Evolutionary conservation across 352 stramenopile genomes (phyloP), one percentile per base, ranked within the genome.

Genomic region (Pythium aristosporum): DNA sequence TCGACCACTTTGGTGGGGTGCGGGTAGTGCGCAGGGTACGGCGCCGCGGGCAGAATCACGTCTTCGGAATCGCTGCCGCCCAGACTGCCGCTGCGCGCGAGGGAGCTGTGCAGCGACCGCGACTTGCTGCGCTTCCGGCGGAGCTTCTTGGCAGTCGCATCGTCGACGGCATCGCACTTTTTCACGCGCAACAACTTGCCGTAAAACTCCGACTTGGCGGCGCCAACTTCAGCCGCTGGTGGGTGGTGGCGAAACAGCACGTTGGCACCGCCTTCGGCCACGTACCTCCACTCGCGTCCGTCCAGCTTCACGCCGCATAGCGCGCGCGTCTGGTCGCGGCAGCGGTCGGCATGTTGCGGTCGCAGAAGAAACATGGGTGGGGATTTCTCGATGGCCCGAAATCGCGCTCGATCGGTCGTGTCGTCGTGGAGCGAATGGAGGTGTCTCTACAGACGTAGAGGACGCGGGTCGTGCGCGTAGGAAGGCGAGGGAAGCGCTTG

Each of bases 181-280:
- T 93, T 93, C 9, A 96, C 80, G 47, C 88, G 86, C 61, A 96
- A 69, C 23, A 96, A 65, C 57, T 87, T 89, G 13, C 85, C 86
- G 23, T 82, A 77, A 32, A 96, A 91, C 5, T 55, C 52, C 34
- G 61, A 59, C 16, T 23, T 23, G 16, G 57, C n/a, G 13, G 23
- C 20, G 34, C 6, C 30, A 32, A 47, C 7, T 15, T 76, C 67
- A 13, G 46, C 46, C 2, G 71, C 67, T 1, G 68, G 48, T 39
- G 79, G 79, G 25, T 84, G 73, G 65, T 95, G 87, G 11, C 86
- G 85, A 65, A 92, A 93, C 12, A 94, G 67, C 37, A 96, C 82
- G 72, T 96, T 96, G 12, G 88, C 86, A 59, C 85, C 88, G 36
- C 88, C 88, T 55, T 96, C 88, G 8, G 82, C 84, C 46, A 95